These are phyloP conservation scores for Aspergillus neotritici DNA, from an alignment of 2,329 filamentous ascomycete species.

Conservation along the genomic window DNA sequence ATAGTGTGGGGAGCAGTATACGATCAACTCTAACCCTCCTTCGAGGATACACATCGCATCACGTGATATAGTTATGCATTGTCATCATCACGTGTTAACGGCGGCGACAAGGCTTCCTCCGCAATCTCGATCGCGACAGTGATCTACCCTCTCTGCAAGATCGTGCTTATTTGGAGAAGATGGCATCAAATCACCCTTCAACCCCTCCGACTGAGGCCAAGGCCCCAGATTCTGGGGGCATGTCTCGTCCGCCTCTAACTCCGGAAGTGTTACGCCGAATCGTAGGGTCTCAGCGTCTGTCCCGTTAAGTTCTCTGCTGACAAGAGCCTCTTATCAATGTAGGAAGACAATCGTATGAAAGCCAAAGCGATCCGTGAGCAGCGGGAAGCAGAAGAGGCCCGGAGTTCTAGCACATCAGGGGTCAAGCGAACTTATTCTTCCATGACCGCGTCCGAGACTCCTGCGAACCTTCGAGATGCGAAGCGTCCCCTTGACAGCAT, in stretches of 20 bases:
- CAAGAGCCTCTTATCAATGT: slow-evolving; percentile 6
- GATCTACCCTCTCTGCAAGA: too few species aligned
- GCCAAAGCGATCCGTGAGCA: slow-evolving; percentile 81
- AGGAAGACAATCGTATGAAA: slow-evolving; percentile 83
- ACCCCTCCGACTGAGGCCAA: slow-evolving; percentile 43
- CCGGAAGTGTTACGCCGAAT: slow-evolving; percentile 58
- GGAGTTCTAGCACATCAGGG: slow-evolving; percentile 41
- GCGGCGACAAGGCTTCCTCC: too few species aligned
- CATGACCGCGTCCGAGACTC: slow-evolving; percentile 50
- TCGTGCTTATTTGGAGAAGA: too few species aligned
- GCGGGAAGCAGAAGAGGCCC: slow-evolving; percentile 57
- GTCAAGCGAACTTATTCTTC: slow-evolving; percentile 68
- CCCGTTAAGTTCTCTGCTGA: not conserved
- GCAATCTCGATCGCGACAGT: too few species aligned
- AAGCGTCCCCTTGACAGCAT: slow-evolving; percentile 48
- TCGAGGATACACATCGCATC: not conserved
- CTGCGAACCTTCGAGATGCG: slow-evolving; percentile 61
- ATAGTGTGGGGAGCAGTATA: too few species aligned
- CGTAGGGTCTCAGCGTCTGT: slow-evolving; percentile 28
- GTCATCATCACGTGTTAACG: not conserved
- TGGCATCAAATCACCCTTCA: slow-evolving; percentile 23
- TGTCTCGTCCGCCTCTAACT: slow-evolving; percentile 45
- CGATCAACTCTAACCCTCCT: too few species aligned
- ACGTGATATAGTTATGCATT: not conserved
- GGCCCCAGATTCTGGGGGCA: slow-evolving; percentile 32